Evolutionary conservation across 371 early-diverging fungal species (phyloP).

Genomic region (Agmasoma carcini): DNA sequence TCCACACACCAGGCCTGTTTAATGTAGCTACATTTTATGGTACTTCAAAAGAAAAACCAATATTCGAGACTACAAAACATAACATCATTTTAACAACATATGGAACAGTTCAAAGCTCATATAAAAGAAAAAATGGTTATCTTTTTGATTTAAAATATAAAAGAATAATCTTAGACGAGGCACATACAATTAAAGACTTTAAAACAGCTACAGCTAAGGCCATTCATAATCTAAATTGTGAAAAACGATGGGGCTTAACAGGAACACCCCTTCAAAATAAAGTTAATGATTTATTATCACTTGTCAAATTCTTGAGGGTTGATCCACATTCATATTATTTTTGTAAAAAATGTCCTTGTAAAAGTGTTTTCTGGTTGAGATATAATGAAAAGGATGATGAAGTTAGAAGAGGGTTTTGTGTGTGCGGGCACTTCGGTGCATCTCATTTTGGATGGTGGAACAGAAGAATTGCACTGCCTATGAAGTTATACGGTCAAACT

Average conservation of each 20-base stretch:
- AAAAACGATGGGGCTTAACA: too few species aligned
- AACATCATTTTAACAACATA: neutral
- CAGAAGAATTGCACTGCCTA: slow-evolving; percentile 71
- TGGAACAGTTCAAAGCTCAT: too few species aligned
- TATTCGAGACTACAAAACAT: neutral
- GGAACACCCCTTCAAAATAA: too few species aligned
- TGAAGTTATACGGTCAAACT: slow-evolving; percentile 61
- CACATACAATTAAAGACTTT: too few species aligned
- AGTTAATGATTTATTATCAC: too few species aligned
- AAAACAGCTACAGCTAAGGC: too few species aligned
- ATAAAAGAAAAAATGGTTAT: too few species aligned
- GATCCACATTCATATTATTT: slow-evolving; percentile 67
- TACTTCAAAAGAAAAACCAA: neutral
- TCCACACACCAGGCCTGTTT: neutral
- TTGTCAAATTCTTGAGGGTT: neutral
- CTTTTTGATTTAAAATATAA: too few species aligned
- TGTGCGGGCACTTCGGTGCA: slow-evolving; percentile 32
- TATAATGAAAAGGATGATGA: slow-evolving; percentile 6
- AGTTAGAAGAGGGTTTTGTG: slow-evolving; percentile 10
- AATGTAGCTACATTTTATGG: slow-evolving; percentile 2
- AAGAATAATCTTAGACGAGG: too few species aligned
- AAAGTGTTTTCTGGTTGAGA: slow-evolving; percentile 62
- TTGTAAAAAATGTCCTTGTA: slow-evolving; percentile 68
- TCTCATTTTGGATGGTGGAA: slow-evolving; percentile 87
- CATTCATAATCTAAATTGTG: too few species aligned